Conservation (phyloP, 1,139 yeast species). For the Entelexis sorbosivorans region DNA sequence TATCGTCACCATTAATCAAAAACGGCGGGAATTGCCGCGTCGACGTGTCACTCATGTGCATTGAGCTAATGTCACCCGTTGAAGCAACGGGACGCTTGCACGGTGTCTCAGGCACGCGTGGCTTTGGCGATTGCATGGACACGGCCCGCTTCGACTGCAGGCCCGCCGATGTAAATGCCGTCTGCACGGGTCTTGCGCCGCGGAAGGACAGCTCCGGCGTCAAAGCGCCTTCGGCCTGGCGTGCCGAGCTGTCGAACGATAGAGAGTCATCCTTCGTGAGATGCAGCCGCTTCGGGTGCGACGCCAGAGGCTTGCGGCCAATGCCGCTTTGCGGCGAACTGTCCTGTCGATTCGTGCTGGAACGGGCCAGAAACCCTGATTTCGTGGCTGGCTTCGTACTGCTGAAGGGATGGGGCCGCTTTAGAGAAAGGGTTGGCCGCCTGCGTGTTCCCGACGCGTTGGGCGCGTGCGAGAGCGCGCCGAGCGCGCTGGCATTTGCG, state of each 20-base stretch:
- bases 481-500: constrained; percentile 4
- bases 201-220: constrained; percentile 46
- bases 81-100: constrained; percentile 44
- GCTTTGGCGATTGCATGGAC: constrained; percentile 14
- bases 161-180: constrained; percentile 73
- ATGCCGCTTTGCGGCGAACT: constrained; percentile 11
- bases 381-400: constrained; percentile 12
- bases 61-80: not conserved
- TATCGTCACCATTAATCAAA: not conserved
- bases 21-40: constrained; percentile 4
- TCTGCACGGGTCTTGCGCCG: constrained; percentile 71
- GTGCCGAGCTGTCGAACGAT: not conserved
- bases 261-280: constrained; percentile 3
- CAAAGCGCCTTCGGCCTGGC: constrained; percentile 5
- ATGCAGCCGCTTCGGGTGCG: constrained; percentile 12
- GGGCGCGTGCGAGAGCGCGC: not conserved
- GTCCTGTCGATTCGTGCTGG: constrained; percentile 14
- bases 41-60: not conserved
- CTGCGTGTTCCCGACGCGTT: not conserved
- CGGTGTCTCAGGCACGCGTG: constrained; percentile 60
- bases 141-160: constrained; percentile 49
- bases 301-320: not conserved
- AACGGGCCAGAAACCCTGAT: constrained; percentile 13
- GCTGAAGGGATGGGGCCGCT: constrained; percentile 24
- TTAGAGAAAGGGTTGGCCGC: constrained; percentile 15